Percentiles rank a stretch among this genome's conserved stretches.
Evolutionary conservation across 345 rosid genomes (phyloP).

Genomic region (Nephelium lappaceum): DNA sequence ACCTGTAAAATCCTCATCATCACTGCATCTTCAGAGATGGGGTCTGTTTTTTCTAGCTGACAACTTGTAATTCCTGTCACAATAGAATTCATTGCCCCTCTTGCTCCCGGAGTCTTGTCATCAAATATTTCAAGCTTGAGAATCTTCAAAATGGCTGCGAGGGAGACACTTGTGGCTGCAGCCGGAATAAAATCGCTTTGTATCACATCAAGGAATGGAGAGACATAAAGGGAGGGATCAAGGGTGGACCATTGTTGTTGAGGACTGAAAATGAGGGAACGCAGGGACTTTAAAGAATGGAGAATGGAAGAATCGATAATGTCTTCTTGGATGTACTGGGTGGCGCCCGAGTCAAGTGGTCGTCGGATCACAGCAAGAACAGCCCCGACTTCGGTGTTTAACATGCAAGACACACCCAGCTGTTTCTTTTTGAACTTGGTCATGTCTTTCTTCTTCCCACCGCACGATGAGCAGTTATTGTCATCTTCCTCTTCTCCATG

Average conservation of each 20-base stretch:
- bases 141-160: conserved; percentile 67
- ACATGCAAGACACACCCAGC: conserved; percentile 81
- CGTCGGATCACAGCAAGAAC: conserved; percentile 80
- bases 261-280: conserved; percentile 85
- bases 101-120: conserved; percentile 78
- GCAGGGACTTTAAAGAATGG: conserved; percentile 75
- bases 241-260: conserved; percentile 81
- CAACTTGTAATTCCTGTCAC: conserved; percentile 73
- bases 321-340: conserved; percentile 56
- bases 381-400: conserved; percentile 90
- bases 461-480: conserved; percentile 12
- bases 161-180: conserved; percentile 65
- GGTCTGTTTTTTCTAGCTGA: conserved; percentile 77
- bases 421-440: conserved; percentile 49
- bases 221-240: conserved; percentile 78
- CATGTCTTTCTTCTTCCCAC: conserved; percentile 28
- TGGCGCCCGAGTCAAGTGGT: conserved; percentile 38
- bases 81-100: conserved; percentile 57
- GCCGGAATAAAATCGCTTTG: conserved; percentile 85
- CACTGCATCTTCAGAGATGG: conserved; percentile 62
- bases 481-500: conserved; percentile 26
- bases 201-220: conserved; percentile 80
- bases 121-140: conserved; percentile 68
- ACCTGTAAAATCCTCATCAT: conserved; percentile 90
- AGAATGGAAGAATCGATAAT: conserved; percentile 48